A percentile compares a stretch with the other conserved stretches of the same genome.
Evolutionary conservation across 345 rosid genomes (phyloP).

Genomic region (Pistacia vera): DNA sequence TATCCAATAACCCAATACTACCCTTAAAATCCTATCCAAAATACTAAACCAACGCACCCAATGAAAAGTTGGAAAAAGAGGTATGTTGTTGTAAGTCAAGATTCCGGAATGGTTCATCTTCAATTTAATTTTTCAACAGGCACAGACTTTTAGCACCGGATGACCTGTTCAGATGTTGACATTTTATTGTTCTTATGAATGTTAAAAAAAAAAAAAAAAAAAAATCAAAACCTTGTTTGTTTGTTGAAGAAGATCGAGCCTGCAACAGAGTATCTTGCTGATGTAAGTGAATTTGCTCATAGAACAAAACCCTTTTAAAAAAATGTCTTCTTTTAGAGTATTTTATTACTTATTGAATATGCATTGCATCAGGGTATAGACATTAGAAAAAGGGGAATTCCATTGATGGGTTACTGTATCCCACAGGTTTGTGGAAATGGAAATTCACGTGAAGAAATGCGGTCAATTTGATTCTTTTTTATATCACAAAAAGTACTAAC

Average conservation of each 20-base stretch:
- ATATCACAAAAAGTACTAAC: not conserved
- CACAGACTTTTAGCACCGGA: conserved; percentile 13
- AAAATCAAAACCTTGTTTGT: not conserved
- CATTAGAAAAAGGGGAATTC: not conserved
- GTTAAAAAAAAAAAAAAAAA: not conserved
- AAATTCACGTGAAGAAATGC: not conserved
- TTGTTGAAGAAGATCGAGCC: conserved; percentile 4
- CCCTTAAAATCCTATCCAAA: too few species aligned
- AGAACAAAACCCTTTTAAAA: not conserved
- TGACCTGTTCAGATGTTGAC: conserved; percentile 16
- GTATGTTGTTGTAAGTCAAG: conserved; percentile 19
- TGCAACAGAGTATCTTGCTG: conserved; percentile 13
- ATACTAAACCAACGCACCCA: too few species aligned
- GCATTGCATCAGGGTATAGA: not conserved
- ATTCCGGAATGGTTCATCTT: conserved; percentile 12
- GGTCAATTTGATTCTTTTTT: not conserved
- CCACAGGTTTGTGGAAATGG: not conserved
- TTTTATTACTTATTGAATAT: not conserved
- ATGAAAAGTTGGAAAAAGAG: conserved; percentile 9
- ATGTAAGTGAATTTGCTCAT: not conserved
- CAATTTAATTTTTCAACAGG: not conserved
- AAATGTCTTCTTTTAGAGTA: not conserved
- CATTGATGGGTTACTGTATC: not conserved
- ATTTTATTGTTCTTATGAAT: not conserved
- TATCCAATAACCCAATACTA: too few species aligned